Evolutionary conservation across 345 rosid species (phyloP).

Genomic region (Populus simonii): DNA sequence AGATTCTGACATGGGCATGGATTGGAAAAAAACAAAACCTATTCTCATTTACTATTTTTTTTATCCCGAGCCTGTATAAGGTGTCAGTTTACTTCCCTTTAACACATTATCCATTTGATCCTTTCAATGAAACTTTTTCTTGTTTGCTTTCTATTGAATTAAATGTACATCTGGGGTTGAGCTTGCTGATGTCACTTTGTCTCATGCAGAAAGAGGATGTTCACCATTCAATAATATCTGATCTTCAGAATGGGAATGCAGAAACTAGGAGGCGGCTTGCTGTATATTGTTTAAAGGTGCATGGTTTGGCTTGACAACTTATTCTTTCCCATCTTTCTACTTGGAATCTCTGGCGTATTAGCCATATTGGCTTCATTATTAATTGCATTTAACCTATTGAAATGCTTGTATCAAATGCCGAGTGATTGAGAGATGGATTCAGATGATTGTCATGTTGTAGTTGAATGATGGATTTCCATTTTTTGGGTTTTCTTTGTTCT

Average conservation of each 20-base stretch:
- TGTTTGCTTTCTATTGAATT: background rate
- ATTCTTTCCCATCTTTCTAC: background rate
- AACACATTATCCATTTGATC: background rate
- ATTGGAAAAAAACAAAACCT: too few relatives aligned
- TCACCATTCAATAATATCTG: slow-evolving; percentile 96
- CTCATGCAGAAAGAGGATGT: slow-evolving; percentile 89
- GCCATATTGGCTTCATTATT: background rate
- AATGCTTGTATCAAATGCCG: background rate
- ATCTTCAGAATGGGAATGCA: slow-evolving; percentile 97
- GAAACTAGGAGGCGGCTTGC: slow-evolving; percentile 99
- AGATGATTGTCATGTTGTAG: background rate
- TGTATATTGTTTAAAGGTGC: slow-evolving; percentile 94
- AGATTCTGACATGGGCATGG: background rate
- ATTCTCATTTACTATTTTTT: background rate
- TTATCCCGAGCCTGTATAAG: background rate
- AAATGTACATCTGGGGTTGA: background rate
- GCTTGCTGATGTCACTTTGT: slow-evolving; percentile 11
- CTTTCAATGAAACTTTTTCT: background rate
- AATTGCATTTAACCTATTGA: background rate
- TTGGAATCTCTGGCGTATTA: background rate
- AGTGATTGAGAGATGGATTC: background rate
- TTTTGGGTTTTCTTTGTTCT: too few relatives aligned
- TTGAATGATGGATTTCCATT: too few relatives aligned
- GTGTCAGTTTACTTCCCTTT: background rate
- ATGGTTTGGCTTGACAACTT: slow-evolving; percentile 13